Conservation (phyloP, 2,329 filamentous ascomycete genomes). For the Colletotrichum liaoningense region DNA sequence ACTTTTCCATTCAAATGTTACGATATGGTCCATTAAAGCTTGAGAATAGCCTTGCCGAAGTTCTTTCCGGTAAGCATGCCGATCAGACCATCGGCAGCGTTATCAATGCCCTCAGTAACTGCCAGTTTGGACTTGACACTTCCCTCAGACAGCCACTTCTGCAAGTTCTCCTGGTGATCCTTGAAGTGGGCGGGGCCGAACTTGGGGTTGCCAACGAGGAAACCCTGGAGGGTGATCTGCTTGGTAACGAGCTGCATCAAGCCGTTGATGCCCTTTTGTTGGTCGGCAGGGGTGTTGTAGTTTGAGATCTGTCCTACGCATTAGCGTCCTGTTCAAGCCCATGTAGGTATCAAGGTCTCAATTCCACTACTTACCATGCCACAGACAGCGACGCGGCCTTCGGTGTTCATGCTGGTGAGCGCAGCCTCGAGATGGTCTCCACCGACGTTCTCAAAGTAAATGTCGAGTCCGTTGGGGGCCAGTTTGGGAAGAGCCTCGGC, state of each 20-base stretch:
- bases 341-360: no score
- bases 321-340: background rate
- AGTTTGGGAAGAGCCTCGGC: conserved; percentile 75
- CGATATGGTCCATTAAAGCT: conserved; percentile 51
- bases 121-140: conserved; percentile 77
- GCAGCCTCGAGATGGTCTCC: conserved; percentile 63
- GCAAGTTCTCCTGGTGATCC: conserved; percentile 81
- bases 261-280: conserved; percentile 76
- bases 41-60: conserved; percentile 86
- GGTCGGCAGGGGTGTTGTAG: conserved; percentile 71
- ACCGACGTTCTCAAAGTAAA: conserved; percentile 68
- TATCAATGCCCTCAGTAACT: conserved; percentile 82
- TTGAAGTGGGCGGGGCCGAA: conserved; percentile 75
- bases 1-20: background rate
- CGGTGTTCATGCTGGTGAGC: conserved; percentile 62
- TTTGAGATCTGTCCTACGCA: conserved; percentile 64
- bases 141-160: conserved; percentile 83
- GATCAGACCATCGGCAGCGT: conserved; percentile 77
- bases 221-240: conserved; percentile 78
- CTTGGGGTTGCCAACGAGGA: conserved; percentile 78
- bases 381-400: conserved; percentile 73
- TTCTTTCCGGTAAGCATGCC: conserved; percentile 83
- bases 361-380: conserved; percentile 66
- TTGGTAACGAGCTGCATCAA: conserved; percentile 73
- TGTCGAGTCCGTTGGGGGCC: conserved; percentile 83